A percentile compares a stretch with the other conserved stretches of the same genome.
Conservation (phyloP, 169 alveolate species). For the Plasmodium inui region DNA sequence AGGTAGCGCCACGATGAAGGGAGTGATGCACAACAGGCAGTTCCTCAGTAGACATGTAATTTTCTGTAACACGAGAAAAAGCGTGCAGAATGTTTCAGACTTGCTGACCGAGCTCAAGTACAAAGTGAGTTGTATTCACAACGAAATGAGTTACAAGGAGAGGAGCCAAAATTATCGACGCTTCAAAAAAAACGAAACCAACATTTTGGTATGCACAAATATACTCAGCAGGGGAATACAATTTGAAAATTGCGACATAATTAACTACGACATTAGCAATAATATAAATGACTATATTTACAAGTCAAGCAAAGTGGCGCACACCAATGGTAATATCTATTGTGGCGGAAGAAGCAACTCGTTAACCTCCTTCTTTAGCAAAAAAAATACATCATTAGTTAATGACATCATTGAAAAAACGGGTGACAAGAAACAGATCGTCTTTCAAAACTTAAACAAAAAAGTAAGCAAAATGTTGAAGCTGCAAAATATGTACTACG, state of each 20-base stretch:
- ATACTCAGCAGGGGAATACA: conserved; percentile 66
- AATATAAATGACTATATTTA: conserved; percentile 74
- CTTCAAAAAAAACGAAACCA: conserved; percentile 37
- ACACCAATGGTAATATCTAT: background rate
- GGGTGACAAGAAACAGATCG: conserved; percentile 53
- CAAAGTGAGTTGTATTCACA: conserved; percentile 65
- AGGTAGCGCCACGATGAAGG: background rate
- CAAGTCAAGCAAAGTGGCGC: conserved; percentile 34
- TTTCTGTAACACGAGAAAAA: conserved; percentile 74
- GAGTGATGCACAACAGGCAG: background rate
- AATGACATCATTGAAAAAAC: conserved; percentile 71
- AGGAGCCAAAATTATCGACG: conserved; percentile 57
- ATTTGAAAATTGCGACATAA: conserved; percentile 58
- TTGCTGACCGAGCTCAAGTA: conserved; percentile 42
- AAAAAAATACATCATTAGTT: conserved; percentile 43
- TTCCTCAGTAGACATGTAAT: conserved; percentile 49
- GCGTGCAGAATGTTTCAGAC: conserved; percentile 41
- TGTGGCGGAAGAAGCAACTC: conserved; percentile 26
- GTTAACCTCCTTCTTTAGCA: conserved; percentile 61
- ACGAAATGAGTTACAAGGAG: conserved; percentile 72
- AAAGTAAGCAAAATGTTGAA: conserved; percentile 72
- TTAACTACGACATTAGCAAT: conserved; percentile 68
- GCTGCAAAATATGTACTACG: conserved; percentile 60
- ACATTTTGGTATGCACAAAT: conserved; percentile 71
- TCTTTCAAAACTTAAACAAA: conserved; percentile 72